Evolutionary conservation across 1,284 basidiomycete species (phyloP), one percentile per base, ranked within the genome.

Genomic region (Ceratobasidium sp.): DNA sequence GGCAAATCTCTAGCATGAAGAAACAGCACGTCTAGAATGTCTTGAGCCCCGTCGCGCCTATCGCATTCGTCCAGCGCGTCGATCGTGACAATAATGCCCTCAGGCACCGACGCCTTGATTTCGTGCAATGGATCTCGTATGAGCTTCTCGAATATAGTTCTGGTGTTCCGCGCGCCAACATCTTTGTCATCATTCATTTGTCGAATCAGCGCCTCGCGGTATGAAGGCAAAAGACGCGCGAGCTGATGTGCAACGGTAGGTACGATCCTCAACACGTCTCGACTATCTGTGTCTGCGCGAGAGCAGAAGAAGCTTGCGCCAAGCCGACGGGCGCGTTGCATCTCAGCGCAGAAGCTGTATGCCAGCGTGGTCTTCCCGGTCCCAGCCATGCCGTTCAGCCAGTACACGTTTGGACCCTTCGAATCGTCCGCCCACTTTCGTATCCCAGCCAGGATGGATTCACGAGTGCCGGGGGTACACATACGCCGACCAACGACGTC

Each of bases 221-320:
- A 71, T 9, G 54, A 30, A 21, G 30, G 28, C 21, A 30, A 61
- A 46, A 52, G 62, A 1, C 43, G 23, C 1, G 67, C 66, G 18
- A 74, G 59, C 46, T 74, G 73, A 26, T 57, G 58, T 2, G 73
- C 73, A 11, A 74, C 49, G 3, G 73, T 52, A 13, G 73, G 73
- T 11, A 72, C 26, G 9, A 74, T 67, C n/a, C 21, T 57, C 18
- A 41, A 9, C 28, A 67, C 67, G 18, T 74, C 44, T n/a, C 55
- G 58, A 18, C 67, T 38, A 21, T 44, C 57, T 1, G 55, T 52
- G 18, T 26, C 46, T 32, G 43, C 75, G 0, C 80, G 76, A 7
- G 80, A 78, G 50, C 79, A 81, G 74, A 81, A 82, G 21, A 54
- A 58, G 6, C 76, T 79, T 1, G 80, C 80, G 4, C 77, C 80